A percentile compares a stretch with the other conserved stretches of the same genome.
These are phyloP conservation scores for Aspergillus sparsus DNA, from an alignment of 495 filamentous ascomycete genomes.

Conservation along the genomic window DNA sequence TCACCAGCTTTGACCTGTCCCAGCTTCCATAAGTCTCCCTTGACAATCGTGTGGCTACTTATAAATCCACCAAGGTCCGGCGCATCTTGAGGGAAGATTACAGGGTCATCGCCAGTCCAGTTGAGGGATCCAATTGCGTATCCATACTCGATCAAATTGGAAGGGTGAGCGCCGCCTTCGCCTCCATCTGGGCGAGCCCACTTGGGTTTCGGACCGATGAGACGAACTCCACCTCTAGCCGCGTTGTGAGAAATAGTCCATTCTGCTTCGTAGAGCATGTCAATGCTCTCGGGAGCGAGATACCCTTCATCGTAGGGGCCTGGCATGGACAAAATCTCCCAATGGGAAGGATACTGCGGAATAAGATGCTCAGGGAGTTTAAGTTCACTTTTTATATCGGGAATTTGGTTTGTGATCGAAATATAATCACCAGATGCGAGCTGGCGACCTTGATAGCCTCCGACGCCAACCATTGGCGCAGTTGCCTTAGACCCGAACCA, in stretches of 20 bases:
- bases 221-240: conserved; percentile 56
- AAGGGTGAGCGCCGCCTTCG: conserved; percentile 61
- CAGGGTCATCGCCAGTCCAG: conserved; percentile 59
- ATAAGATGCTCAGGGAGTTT: conserved; percentile 41
- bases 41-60: conserved; percentile 53
- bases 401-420: conserved; percentile 34
- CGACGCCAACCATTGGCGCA: conserved; percentile 54
- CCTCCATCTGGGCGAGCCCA: conserved; percentile 60
- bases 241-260: conserved; percentile 63
- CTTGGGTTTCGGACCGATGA: conserved; percentile 55
- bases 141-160: conserved; percentile 60
- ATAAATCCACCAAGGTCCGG: conserved; percentile 63
- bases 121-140: conserved; percentile 57
- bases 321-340: conserved; percentile 55
- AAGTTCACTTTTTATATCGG: conserved; percentile 27
- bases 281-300: conserved; percentile 50
- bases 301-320: conserved; percentile 61
- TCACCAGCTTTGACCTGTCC: conserved; percentile 64
- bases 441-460: conserved; percentile 60
- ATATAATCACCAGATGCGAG: conserved; percentile 56
- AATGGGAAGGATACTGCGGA: conserved; percentile 45
- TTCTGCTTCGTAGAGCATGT: conserved; percentile 56
- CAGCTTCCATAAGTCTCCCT: conserved; percentile 58
- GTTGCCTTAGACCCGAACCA: conserved; percentile 63
- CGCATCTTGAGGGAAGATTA: conserved; percentile 58